phyloP scores from a whole-genome alignment of 129 eudicot genomes.

The Chrysanthemum lavandulifolium region DNA sequence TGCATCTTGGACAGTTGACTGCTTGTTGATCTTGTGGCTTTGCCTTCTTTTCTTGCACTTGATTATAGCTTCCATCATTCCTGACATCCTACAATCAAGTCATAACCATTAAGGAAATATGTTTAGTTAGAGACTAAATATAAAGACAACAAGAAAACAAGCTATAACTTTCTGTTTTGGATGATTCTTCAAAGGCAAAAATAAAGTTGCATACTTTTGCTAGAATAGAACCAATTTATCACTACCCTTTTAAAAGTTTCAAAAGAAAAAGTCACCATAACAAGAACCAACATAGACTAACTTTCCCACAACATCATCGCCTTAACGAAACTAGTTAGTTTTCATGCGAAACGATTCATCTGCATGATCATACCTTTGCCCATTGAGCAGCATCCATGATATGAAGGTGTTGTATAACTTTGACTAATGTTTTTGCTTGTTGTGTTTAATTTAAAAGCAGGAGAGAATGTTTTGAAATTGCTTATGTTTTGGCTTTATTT shows the following conservation, averaged over 20 bases:
- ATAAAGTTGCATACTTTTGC: constrained; percentile 24
- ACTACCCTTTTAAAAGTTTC: constrained; percentile 1
- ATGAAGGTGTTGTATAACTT: constrained; percentile 6
- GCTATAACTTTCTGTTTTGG: constrained; percentile 8
- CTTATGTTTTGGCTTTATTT: constrained; percentile 43
- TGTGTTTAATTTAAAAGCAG: constrained; percentile 12
- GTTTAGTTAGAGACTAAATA: too few relatives aligned
- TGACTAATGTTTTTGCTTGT: neutral
- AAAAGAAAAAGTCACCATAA: neutral
- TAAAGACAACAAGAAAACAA: constrained; percentile 16
- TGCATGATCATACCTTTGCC: constrained; percentile 39
- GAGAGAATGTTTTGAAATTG: constrained; percentile 42
- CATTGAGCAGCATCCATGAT: constrained; percentile 65
- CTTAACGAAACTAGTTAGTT: neutral
- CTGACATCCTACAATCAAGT: constrained; percentile 36
- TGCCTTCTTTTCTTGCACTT: constrained; percentile 41
- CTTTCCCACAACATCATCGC: neutral
- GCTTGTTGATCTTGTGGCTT: constrained; percentile 55
- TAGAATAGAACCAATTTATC: constrained; percentile 12
- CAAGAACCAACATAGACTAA: neutral
- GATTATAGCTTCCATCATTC: constrained; percentile 30
- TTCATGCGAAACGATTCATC: neutral
- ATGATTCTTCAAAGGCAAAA: constrained; percentile 23
- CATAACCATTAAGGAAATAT: too few relatives aligned
- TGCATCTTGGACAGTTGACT: constrained; percentile 73